A percentile compares a stretch with the other conserved stretches of the same genome.
phyloP scores from a whole-genome alignment of 345 rosid species.

The Camelina laxa region DNA sequence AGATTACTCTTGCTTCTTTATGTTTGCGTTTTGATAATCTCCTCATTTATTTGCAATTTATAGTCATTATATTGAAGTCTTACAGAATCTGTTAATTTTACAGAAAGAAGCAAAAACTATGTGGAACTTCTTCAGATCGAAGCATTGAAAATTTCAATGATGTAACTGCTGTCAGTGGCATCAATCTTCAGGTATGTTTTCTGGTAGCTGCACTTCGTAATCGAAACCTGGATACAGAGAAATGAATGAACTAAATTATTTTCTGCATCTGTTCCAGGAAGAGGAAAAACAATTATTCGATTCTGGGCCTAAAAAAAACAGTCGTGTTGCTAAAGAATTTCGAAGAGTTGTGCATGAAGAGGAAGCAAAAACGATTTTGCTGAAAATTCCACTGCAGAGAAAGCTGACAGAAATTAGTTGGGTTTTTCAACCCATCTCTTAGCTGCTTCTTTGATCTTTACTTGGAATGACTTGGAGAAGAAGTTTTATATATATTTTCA shows the following conservation, averaged over 20 bases:
- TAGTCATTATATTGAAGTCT: constrained; percentile 1
- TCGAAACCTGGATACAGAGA: neutral
- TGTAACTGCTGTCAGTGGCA: constrained; percentile 94
- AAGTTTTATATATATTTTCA: constrained; percentile 41
- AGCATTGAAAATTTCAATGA: constrained; percentile 86
- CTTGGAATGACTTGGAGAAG: constrained; percentile 31
- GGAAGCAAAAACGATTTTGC: constrained; percentile 75
- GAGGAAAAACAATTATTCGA: constrained; percentile 73
- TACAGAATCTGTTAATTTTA: constrained; percentile 10
- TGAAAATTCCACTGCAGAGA: constrained; percentile 82
- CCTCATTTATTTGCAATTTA: neutral
- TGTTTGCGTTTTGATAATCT: neutral
- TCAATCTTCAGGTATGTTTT: constrained; percentile 73
- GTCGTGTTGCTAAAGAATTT: constrained; percentile 76
- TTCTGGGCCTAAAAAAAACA: constrained; percentile 67
- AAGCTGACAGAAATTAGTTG: constrained; percentile 87
- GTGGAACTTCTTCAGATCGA: constrained; percentile 67
- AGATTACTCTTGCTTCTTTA: neutral
- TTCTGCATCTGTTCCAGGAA: constrained; percentile 57
- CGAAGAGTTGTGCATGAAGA: constrained; percentile 81
- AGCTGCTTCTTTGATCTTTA: constrained; percentile 20
- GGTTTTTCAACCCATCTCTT: constrained; percentile 34
- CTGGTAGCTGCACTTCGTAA: constrained; percentile 22
- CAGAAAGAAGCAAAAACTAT: constrained; percentile 89
- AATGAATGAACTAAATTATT: constrained; percentile 2